Evolutionary conservation across 2,329 filamentous ascomycete genomes (phyloP).

Genomic region (Diaporthe destruens): DNA sequence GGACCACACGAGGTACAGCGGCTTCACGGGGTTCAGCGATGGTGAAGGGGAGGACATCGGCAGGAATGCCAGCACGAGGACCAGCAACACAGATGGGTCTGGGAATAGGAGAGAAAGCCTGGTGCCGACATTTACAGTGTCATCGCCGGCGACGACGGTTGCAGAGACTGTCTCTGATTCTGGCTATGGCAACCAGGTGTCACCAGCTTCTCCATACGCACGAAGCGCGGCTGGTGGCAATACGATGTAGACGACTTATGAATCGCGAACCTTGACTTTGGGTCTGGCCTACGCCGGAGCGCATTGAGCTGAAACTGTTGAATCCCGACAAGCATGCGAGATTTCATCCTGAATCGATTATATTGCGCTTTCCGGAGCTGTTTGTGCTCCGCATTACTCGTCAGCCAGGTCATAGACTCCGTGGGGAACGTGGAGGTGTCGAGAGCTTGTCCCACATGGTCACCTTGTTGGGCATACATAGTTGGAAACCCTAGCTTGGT

Average conservation of each 20-base stretch:
- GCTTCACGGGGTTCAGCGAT: constrained; percentile 19
- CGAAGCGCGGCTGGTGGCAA: constrained; percentile 26
- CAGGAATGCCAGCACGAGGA: constrained; percentile 25
- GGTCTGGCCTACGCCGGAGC: background rate
- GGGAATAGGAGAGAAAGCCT: constrained; percentile 8
- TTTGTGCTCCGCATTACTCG: background rate
- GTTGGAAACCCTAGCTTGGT: too few relatives aligned
- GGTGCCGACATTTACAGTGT: constrained; percentile 21
- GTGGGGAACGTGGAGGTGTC: background rate
- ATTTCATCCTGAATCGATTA: background rate
- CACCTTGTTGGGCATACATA: background rate
- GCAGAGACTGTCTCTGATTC: constrained; percentile 24
- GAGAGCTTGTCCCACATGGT: too few relatives aligned
- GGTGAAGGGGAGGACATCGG: constrained; percentile 13
- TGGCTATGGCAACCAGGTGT: constrained; percentile 3
- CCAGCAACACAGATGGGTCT: constrained; percentile 25
- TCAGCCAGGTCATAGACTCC: background rate
- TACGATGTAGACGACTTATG: constrained; percentile 6
- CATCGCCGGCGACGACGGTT: constrained; percentile 21
- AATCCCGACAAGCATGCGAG: background rate
- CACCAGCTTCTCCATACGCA: constrained; percentile 19
- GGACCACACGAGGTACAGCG: constrained; percentile 18
- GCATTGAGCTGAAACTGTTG: too few relatives aligned
- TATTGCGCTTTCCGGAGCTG: background rate
- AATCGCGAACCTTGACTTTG: background rate